Evolutionary conservation across 495 filamentous ascomycete genomes (phyloP).

Genomic region (Penicillium manginii): DNA sequence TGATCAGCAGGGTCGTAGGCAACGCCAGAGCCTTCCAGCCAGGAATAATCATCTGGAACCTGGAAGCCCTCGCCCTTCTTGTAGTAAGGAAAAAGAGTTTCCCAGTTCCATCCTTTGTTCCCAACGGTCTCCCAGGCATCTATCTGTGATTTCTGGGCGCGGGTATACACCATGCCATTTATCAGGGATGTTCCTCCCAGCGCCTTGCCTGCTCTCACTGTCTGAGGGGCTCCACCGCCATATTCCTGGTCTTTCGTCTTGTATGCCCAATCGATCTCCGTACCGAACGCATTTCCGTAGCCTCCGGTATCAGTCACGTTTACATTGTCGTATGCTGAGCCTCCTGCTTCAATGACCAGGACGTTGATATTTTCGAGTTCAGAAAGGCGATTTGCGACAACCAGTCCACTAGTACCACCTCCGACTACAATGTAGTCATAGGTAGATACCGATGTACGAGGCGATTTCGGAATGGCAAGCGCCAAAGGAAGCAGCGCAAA

Average conservation of each 20-base stretch:
- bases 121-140: conserved; percentile 32
- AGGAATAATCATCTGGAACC: conserved; percentile 17
- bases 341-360: conserved; percentile 59
- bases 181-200: conserved; percentile 57
- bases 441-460: not conserved
- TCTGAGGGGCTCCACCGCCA: conserved; percentile 35
- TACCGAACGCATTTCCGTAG: conserved; percentile 47
- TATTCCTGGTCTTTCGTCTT: conserved; percentile 47
- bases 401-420: conserved; percentile 57
- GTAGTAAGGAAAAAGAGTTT: conserved; percentile 35
- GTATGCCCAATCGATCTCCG: conserved; percentile 57
- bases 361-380: conserved; percentile 49
- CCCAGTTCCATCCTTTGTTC: conserved; percentile 39
- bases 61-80: conserved; percentile 30
- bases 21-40: conserved; percentile 25
- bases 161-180: conserved; percentile 45
- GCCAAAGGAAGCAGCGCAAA: conserved; percentile 23
- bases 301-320: conserved; percentile 50
- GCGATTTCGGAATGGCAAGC: conserved; percentile 12
- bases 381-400: conserved; percentile 57
- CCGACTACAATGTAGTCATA: conserved; percentile 57
- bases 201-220: conserved; percentile 51
- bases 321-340: conserved; percentile 48
- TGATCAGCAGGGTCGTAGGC: conserved; percentile 28
- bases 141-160: conserved; percentile 31